Percentiles rank a stretch among this genome's conserved stretches.
phyloP scores from a whole-genome alignment of 805 yeast species.

The Lipomyces yamanashiensis region DNA sequence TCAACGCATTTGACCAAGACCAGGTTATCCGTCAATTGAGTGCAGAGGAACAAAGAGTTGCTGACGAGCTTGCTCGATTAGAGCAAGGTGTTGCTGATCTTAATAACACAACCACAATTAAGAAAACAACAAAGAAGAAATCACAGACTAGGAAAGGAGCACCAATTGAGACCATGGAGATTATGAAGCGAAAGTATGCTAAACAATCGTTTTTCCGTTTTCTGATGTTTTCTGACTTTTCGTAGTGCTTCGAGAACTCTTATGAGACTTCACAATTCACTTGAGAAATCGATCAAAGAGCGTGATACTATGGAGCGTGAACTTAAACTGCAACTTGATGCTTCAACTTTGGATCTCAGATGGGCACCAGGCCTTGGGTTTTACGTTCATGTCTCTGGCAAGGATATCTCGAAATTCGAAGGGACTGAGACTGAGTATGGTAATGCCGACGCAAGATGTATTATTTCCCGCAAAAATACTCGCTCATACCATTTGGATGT shows the following conservation, averaged over 20 bases:
- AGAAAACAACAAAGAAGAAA: conserved; percentile 28
- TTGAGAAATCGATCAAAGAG: conserved; percentile 41
- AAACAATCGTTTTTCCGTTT: not conserved
- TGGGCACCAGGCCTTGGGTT: conserved; percentile 53
- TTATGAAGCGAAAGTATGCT: conserved; percentile 37
- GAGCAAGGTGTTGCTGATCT: conserved; percentile 39
- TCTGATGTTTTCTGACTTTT: not conserved
- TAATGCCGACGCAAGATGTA: conserved; percentile 20
- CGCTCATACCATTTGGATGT: conserved; percentile 29
- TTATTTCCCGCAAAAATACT: conserved; percentile 20
- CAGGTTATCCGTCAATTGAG: conserved; percentile 24
- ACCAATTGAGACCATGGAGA: conserved; percentile 37
- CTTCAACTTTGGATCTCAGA: conserved; percentile 46
- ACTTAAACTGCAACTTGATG: conserved; percentile 33
- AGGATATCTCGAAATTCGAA: conserved; percentile 26
- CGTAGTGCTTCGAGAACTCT: conserved; percentile 45
- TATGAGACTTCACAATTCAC: conserved; percentile 45
- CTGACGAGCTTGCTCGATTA: conserved; percentile 19
- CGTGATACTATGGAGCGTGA: conserved; percentile 39
- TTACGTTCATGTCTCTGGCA: conserved; percentile 52
- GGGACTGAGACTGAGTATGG: conserved; percentile 18
- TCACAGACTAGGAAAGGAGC: conserved; percentile 32
- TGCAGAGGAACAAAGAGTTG: conserved; percentile 23
- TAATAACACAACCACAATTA: conserved; percentile 18
- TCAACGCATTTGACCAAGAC: conserved; percentile 32